Conservation (phyloP, 768 basidiomycete species). For the Tylopilus plumbeoviolaceoides region DNA sequence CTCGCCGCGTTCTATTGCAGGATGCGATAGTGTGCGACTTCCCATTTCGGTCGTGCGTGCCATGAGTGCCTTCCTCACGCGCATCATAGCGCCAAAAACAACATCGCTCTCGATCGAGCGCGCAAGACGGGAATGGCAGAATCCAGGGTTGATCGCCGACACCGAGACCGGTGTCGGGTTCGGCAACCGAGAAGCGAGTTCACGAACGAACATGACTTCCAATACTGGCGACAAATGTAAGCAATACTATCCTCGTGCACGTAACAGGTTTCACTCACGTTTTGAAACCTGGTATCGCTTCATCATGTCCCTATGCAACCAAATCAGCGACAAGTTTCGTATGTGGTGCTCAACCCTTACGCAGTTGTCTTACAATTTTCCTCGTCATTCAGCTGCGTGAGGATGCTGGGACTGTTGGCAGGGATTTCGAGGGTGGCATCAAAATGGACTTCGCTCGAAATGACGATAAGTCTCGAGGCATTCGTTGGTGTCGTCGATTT, state of each 20-base stretch:
- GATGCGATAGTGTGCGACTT: slow-evolving; percentile 33
- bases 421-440: slow-evolving; percentile 7
- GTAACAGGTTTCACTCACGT: slow-evolving; percentile 10
- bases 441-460: slow-evolving; percentile 33
- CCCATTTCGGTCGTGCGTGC: slow-evolving; percentile 34
- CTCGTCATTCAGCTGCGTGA: slow-evolving; percentile 25
- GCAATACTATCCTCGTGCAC: background rate
- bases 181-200: slow-evolving; percentile 32
- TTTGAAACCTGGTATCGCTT: slow-evolving; percentile 27
- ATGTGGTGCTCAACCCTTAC: slow-evolving; percentile 12
- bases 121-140: slow-evolving; percentile 31
- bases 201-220: slow-evolving; percentile 34
- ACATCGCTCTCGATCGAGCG: slow-evolving; percentile 16
- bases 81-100: background rate
- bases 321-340: background rate
- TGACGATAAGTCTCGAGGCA: slow-evolving; percentile 27
- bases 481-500: slow-evolving; percentile 23
- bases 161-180: slow-evolving; percentile 26
- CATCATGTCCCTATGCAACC: slow-evolving; percentile 18
- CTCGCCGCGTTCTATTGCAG: slow-evolving; percentile 27
- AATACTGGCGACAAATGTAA: slow-evolving; percentile 22
- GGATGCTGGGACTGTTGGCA: slow-evolving; percentile 22
- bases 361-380: slow-evolving; percentile 22
- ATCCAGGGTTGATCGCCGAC: slow-evolving; percentile 33
- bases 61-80: slow-evolving; percentile 16